Percentiles rank a stretch among this genome's conserved stretches.
These are phyloP conservation scores for Fusarium fracticaudum DNA, from an alignment of 2,329 filamentous ascomycete genomes.

Conservation along the genomic window DNA sequence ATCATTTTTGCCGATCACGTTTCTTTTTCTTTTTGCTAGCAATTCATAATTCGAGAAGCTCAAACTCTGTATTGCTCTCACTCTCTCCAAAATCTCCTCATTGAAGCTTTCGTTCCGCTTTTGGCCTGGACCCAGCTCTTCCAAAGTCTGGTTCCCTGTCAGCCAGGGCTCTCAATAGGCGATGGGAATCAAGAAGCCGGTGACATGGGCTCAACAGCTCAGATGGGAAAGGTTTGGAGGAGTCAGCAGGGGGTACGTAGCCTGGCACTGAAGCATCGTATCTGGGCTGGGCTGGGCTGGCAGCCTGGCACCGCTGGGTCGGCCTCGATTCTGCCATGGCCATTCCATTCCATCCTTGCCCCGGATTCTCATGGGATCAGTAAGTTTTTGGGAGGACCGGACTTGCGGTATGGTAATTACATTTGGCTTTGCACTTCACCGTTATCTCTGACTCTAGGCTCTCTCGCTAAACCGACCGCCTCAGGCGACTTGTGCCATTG, in stretches of 20 bases:
- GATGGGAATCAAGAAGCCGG: constrained; percentile 14
- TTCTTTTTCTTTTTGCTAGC: not conserved
- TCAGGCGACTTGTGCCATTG: constrained; percentile 1
- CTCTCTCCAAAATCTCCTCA: constrained; percentile 2
- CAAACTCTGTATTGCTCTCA: not conserved
- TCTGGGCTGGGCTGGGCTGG: constrained; percentile 7
- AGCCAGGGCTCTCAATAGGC: constrained; percentile 21
- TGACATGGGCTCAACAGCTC: constrained; percentile 10
- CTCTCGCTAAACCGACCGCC: not conserved
- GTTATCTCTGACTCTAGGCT: constrained; percentile 6
- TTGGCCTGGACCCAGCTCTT: constrained; percentile 19
- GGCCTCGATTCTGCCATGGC: constrained; percentile 20
- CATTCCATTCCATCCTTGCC: constrained; percentile 13
- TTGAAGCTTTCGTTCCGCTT: constrained; percentile 18
- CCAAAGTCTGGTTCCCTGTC: constrained; percentile 12
- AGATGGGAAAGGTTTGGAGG: constrained; percentile 14
- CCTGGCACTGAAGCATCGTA: constrained; percentile 24
- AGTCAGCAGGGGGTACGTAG: constrained; percentile 35
- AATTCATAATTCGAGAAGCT: not conserved
- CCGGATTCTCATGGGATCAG: constrained; percentile 24
- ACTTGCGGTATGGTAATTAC: constrained; percentile 2
- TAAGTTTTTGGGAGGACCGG: not conserved
- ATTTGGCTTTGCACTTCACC: not conserved
- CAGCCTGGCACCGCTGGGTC: constrained; percentile 40
- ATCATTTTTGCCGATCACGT: constrained; percentile 5